Percentiles rank a stretch among this genome's conserved stretches.
These are phyloP conservation scores for Penicillium malachiteum DNA, from an alignment of 495 filamentous ascomycete genomes.

Conservation along the genomic window DNA sequence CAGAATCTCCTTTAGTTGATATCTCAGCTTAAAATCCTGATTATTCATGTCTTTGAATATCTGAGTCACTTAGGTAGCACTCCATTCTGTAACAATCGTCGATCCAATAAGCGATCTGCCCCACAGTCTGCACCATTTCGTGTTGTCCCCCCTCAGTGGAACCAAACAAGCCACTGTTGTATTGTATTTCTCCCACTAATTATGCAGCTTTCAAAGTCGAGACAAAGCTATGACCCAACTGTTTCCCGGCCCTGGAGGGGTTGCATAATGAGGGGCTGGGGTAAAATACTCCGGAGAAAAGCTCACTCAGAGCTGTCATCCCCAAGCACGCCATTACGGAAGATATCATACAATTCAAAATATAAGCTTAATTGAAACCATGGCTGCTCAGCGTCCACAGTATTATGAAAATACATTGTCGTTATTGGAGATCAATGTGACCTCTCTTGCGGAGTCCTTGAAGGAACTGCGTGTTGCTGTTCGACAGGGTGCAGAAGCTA, in stretches of 20 bases:
- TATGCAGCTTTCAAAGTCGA: background rate
- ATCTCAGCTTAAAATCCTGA: no score
- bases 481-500: constrained; percentile 24
- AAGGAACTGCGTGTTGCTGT: constrained; percentile 31
- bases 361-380: constrained; percentile 5
- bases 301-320: background rate
- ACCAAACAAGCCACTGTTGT: constrained; percentile 12
- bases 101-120: constrained; percentile 2
- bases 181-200: background rate
- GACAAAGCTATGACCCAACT: background rate
- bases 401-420: constrained; percentile 26
- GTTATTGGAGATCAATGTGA: constrained; percentile 13
- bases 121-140: constrained; percentile 6
- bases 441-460: constrained; percentile 18
- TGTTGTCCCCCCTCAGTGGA: constrained; percentile 13
- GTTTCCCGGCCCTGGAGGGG: background rate
- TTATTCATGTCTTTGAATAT: no score
- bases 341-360: background rate
- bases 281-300: background rate
- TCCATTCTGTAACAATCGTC: constrained; percentile 7
- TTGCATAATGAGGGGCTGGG: background rate
- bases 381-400: constrained; percentile 27
- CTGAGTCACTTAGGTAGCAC: background rate
- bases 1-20: no score
- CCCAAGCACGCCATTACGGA: constrained; percentile 17